Percentiles rank a stretch among this genome's conserved stretches.
Conservation (phyloP, 345 rosid genomes). For the Citrus inodora region DNA sequence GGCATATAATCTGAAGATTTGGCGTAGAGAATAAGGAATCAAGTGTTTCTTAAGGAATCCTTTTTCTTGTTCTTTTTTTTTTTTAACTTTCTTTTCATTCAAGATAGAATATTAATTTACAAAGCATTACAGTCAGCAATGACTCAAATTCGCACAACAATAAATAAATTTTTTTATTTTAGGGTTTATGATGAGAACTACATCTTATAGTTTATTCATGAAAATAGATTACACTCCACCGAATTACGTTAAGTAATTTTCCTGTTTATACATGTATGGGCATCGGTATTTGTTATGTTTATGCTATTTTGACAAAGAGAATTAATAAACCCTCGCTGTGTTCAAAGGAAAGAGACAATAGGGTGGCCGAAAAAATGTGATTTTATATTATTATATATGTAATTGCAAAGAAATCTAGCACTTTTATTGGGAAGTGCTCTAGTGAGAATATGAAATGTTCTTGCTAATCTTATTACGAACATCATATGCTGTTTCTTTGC, state of each 20-base stretch:
- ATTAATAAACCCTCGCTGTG: not conserved
- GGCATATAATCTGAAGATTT: not conserved
- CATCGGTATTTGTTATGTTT: too few relatives aligned
- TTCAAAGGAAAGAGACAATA: not conserved
- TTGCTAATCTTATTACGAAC: slow-evolving; percentile 7
- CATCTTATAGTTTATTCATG: not conserved
- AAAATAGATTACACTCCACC: not conserved
- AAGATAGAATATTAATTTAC: not conserved
- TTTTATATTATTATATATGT: not conserved
- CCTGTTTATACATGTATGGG: too few relatives aligned
- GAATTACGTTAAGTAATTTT: too few relatives aligned
- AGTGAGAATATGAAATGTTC: slow-evolving; percentile 22
- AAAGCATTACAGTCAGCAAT: slow-evolving; percentile 29
- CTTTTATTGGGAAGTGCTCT: slow-evolving; percentile 26
- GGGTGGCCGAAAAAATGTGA: not conserved
- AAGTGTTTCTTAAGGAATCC: slow-evolving; percentile 23
- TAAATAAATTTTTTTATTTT: too few relatives aligned
- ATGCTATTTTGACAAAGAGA: not conserved
- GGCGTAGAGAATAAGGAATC: slow-evolving; percentile 21
- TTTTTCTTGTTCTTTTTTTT: too few relatives aligned
- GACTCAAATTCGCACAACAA: not conserved
- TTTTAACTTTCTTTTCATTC: not conserved
- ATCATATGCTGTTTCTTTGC: slow-evolving; percentile 2
- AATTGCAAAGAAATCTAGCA: slow-evolving; percentile 19
- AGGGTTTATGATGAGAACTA: not conserved